Percentiles rank a stretch among this genome's conserved stretches.
These are phyloP conservation scores for Henckelia pumila DNA, from an alignment of 257 asterid genomes.

Conservation along the genomic window DNA sequence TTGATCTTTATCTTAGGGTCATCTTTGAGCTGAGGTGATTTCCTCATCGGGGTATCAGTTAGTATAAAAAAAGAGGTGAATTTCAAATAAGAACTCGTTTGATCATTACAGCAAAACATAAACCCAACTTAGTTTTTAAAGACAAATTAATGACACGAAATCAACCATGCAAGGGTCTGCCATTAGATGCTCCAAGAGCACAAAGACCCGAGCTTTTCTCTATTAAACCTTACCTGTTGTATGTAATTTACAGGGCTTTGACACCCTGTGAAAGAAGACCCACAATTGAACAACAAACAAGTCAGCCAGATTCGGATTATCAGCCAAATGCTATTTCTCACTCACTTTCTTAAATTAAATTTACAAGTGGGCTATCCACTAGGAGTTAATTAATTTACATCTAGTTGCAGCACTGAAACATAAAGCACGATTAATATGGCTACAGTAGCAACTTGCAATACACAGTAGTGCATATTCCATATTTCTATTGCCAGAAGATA, in stretches of 20 bases:
- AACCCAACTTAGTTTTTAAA: slow-evolving; percentile 46
- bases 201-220: slow-evolving; percentile 38
- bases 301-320: slow-evolving; percentile 9
- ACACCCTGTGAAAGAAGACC: slow-evolving; percentile 45
- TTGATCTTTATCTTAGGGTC: too few species aligned
- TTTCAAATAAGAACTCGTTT: neutral
- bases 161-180: slow-evolving; percentile 44
- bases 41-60: too few species aligned
- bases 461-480: neutral
- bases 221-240: slow-evolving; percentile 47
- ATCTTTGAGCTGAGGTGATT: too few species aligned
- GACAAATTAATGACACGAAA: slow-evolving; percentile 69
- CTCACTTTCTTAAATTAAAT: neutral
- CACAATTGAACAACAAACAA: slow-evolving; percentile 27
- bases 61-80: slow-evolving; percentile 1
- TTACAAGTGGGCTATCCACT: neutral
- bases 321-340: too few species aligned
- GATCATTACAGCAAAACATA: neutral
- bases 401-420: neutral
- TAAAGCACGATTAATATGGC: neutral
- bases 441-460: neutral
- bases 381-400: neutral
- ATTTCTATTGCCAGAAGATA: neutral
- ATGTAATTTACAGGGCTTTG: slow-evolving; percentile 61
- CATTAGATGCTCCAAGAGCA: slow-evolving; percentile 42